Evolutionary conservation across 129 eudicot species (phyloP), one percentile per base, ranked within the genome.

Genomic region (Erigeron canadensis): DNA sequence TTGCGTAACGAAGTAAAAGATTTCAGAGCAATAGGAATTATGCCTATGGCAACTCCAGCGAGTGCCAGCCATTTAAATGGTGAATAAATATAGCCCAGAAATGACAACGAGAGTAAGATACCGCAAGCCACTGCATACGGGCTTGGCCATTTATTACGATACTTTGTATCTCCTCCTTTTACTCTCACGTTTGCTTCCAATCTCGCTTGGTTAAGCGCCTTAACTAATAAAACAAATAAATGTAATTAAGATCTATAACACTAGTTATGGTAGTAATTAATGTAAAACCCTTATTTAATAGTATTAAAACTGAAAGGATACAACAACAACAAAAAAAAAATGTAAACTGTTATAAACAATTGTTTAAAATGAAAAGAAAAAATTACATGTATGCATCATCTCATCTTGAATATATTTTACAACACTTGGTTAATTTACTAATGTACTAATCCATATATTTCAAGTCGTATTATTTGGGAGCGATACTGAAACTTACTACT

Each of bases 71-170:
- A 93, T 46, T 70, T 75, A 2, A 93, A 77, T 0, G 98, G 98
- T 12, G 58, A 69, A 81, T 77, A 93, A 1, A 81, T 50, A 21
- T 75, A 85, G 16, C 89, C 84, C 40, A 89, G 66, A 56, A 93
- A 82, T 3, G 98, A 87, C 37, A 89, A 71, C 56, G 76, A 22
- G n/a, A 89, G 84, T 67, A 89, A 59, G 2, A 66, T 58, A 8
- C 96, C 98, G 44, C 89, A 82, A 17, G 73, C 85, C 19, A 89
- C 54, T 8, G 89, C 84, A 48, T 64, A 89, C 0, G 87, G 89
- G 69, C 90, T 87, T 17, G 98, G 98, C 98, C 89, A 93, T 80
- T 83, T 89, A 72, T 89, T 89, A 55, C 75, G 59, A 57, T 77
- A 78, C 17, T 65, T 89, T 15, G 59, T 55, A 3, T 77, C 80